Evolutionary conservation across 768 basidiomycete species (phyloP), one percentile per base, ranked within the genome.

Genomic region (Russula virescens): DNA sequence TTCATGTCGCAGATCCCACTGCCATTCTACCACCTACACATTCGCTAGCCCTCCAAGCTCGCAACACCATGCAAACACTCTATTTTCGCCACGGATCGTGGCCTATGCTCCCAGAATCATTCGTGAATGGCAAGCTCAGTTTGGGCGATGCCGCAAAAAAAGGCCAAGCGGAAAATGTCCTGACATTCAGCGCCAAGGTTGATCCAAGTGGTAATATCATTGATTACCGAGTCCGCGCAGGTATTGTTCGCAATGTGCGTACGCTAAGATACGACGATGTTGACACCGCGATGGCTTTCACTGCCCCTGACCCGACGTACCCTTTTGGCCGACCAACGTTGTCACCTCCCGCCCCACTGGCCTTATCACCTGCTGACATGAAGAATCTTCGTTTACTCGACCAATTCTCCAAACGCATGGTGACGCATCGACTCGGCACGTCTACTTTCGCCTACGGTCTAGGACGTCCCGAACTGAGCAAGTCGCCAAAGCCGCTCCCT

Each of bases 1-100:
- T 88, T 26, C 97, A 98, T 71, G 81, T 99, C 60, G 95, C 97
- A 11, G 97, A 99, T 72, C 95, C 95, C 0, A 93, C 92, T 1
- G 77, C 86, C 13, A 67, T 88, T 52, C 79, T 99, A 26, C 87
- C 86, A 21, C 89, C 89, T 0, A 79, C 78, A 1, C 88, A 95
- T 71, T 67, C 75, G 7, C 70, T 94, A 2, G 79, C 88, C 1
- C 73, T 77, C 28, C 73, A 77, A 5, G 95, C 95, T 0, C 76
- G 79, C 5, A 69, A 75, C 49, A 75, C 78, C 60, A 76, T 76
- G 3, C 71, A 78, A 48, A 81, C 89, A 0, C 68, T 76, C 0
- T 99, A 99, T 72, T 80, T 88, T 52, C 69, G 79, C 0, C 84
- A 91, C 62, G 77, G 80, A 26, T 80, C 85, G 1, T 80, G 75